Base-by-base conservation (phyloP, 2,329 filamentous ascomycete species). In the Hymenoscyphus fructigenus region DNA sequence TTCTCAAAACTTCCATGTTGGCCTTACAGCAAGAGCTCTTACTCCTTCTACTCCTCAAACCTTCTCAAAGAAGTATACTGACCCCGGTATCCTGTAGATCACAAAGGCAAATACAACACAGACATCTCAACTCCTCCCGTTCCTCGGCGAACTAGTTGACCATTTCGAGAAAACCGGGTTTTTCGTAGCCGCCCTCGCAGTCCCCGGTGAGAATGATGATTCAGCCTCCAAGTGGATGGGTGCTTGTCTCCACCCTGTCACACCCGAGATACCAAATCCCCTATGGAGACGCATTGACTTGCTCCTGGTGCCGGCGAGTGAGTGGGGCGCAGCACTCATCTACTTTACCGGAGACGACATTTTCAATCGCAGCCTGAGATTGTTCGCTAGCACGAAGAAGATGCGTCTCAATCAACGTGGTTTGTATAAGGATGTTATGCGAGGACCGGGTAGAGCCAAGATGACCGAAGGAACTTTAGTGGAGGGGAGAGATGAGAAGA, bases 321-420 rank as follows among this genome's bases (percentile, higher is more conserved):
- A 97, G 76, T 83, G 92, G 60, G 94, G 94, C 1, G 93, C 91
- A 0, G 93, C 93, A 0, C 76, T 97, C 67, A 84, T 97, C n/a
- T 97, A 97, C 75, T 98, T 97, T 74, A 97, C 94, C 0, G 94
- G 94, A 0, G 95, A 97, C 70, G 93, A 97, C 75, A 90, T 97
- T 38, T 97, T 97, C 79, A 97, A 97, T 76, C 83, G 93, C 17
- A 96, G 91, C 73, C 85, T 97, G 76, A 81, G 94, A 68, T 78
- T 96, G 17, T 76, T 97, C 68, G 92, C 93, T 15, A 86, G 87
- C 47, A 92, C 87, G 77, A 95, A 91, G 78, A 86, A 87, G 0
- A 93, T 96, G 91, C 80, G 91, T 60, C 75, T 98, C 62, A 97
- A 97, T 71, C 93, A 97, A 77, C 82, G 85, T 34, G 94, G 93